A percentile compares a stretch with the other conserved stretches of the same genome.
These are phyloP conservation scores for Didymellaceae sp. DNA, from an alignment of 2,329 filamentous ascomycete species.

Conservation along the genomic window DNA sequence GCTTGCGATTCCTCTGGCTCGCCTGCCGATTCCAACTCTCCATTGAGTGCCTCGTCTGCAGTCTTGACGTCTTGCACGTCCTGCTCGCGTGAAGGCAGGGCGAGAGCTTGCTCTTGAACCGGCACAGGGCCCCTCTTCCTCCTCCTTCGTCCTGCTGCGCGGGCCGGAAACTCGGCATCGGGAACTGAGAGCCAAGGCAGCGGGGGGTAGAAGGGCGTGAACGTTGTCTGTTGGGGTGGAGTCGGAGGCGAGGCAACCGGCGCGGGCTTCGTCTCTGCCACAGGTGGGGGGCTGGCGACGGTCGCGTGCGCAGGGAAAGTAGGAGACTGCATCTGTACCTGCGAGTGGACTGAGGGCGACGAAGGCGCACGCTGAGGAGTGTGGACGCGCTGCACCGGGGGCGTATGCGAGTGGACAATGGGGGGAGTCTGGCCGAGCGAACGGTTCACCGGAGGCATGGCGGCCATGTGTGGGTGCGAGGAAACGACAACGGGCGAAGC, in stretches of 20 bases:
- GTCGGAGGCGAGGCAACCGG: constrained; percentile 21
- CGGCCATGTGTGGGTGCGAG: constrained; percentile 54
- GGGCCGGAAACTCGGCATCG: constrained; percentile 61
- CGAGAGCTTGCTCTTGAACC: constrained; percentile 50
- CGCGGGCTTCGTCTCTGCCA: constrained; percentile 25
- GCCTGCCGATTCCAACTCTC: constrained; percentile 51
- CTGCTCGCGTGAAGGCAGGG: constrained; percentile 59
- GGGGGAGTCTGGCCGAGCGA: constrained; percentile 46
- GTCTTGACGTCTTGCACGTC: constrained; percentile 19
- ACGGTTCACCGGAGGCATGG: constrained; percentile 55
- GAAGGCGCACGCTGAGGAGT: constrained; percentile 43
- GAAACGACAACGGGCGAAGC: constrained; percentile 55
- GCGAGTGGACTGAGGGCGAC: constrained; percentile 46
- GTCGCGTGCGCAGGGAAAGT: constrained; percentile 39
- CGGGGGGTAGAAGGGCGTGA: constrained; percentile 58
- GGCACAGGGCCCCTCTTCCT: constrained; percentile 51
- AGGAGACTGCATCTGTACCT: constrained; percentile 41
- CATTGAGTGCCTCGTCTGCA: constrained; percentile 24
- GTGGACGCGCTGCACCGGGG: constrained; percentile 40
- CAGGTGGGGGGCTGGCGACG: constrained; percentile 4
- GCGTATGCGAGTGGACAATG: constrained; percentile 46
- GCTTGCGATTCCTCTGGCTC: constrained; percentile 50
- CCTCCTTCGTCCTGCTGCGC: constrained; percentile 54
- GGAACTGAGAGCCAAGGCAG: constrained; percentile 67
- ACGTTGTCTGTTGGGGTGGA: constrained; percentile 31